Evolutionary conservation across 352 stramenopile species (phyloP), one percentile per base, ranked within the genome.

Genomic region (Albugo laibachii): DNA sequence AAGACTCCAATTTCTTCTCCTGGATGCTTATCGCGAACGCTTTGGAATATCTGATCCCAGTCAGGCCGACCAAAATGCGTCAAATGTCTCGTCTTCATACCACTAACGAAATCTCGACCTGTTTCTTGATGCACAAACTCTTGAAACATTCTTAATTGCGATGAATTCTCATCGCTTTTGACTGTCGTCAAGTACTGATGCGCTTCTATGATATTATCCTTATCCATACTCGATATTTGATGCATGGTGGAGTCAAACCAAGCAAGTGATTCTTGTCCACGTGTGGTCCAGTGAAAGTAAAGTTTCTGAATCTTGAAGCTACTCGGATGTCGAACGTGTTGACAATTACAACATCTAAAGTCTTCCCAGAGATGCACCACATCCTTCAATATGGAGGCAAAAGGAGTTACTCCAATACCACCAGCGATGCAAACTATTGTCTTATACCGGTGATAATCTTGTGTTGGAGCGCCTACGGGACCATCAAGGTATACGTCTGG

Each of bases 241-340:
- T 92, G 80, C 69, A 92, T 84, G 4, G 76, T 81, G 27, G 81
- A 67, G 0, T 56, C 67, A 40, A 92, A 92, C 79, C 76, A 89
- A 35, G 57, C 69, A 15, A 93, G 64, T 12, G 72, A 80, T 38
- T 83, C 55, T 41, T 85, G 71, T 41, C 87, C 70, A 15, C 72
- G 65, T 2, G 69, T 82, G 57, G 74, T 62, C 77, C 79, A 91
- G 60, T 83, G 85, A 52, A 88, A 91, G 57, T 91, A 84, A 42
- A 85, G 75, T 43, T 85, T 84, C 35, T 61, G 67, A 27, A 86
- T 56, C 44, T 69, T 58, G 58, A 89, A 80, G 56, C 65, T 66
- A 47, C 58, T 50, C 12, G 73, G 65, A 49, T 89, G 69, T 27
- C 69, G 65, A 44, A 87, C 59, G 42, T 67, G 54, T 21, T 54